Percentiles rank a stretch among this genome's conserved stretches.
Evolutionary conservation across 148 eudicot genomes (phyloP).

Genomic region (Pharnaceum exiguum): DNA sequence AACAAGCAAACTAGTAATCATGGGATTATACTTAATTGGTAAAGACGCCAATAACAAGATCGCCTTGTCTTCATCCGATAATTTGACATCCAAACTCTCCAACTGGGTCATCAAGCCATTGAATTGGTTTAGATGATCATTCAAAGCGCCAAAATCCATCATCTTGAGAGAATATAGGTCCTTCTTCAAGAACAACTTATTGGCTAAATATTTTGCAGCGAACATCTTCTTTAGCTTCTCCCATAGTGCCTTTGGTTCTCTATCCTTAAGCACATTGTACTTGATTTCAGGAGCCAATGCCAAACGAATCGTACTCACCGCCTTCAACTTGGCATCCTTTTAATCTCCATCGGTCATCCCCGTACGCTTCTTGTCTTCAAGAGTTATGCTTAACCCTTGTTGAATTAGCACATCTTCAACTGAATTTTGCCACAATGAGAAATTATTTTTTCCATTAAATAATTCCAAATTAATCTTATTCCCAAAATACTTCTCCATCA

Average conservation of each 20-base stretch:
- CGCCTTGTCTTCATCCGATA: neutral
- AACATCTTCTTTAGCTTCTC: too few species aligned
- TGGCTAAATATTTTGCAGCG: too few species aligned
- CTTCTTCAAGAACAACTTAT: too few species aligned
- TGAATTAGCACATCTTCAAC: too few species aligned
- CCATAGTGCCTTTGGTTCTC: too few species aligned
- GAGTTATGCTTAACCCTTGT: too few species aligned
- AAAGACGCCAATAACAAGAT: neutral
- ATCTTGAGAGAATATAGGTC: too few species aligned
- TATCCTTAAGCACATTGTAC: neutral
- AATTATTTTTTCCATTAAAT: neutral
- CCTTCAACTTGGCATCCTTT: neutral
- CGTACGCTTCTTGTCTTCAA: neutral
- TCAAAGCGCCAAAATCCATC: neutral
- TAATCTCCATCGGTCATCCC: neutral
- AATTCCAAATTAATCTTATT: neutral
- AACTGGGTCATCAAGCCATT: slow-evolving; percentile 5
- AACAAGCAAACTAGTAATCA: neutral
- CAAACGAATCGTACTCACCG: neutral
- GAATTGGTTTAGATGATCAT: neutral
- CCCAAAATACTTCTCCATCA: neutral
- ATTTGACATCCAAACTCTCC: slow-evolving; percentile 1
- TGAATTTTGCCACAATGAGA: neutral
- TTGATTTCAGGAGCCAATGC: neutral
- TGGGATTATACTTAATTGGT: neutral